Percentiles rank a stretch among this genome's conserved stretches.
These are phyloP conservation scores for Stentor roeselii DNA, from an alignment of 73 alveolate genomes.

Conservation along the genomic window DNA sequence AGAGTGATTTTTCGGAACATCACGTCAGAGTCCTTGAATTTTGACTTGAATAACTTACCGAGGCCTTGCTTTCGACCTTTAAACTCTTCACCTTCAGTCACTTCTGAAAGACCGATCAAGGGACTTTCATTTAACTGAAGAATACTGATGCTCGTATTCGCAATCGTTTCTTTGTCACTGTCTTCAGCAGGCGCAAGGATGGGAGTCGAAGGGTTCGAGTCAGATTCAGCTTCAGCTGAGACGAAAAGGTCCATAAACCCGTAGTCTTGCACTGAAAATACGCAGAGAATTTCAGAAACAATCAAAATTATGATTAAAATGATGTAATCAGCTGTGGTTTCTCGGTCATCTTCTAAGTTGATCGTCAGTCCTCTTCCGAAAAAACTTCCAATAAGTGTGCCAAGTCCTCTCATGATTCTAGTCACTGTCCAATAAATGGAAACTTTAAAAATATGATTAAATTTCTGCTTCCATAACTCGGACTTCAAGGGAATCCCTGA, in stretches of 20 bases:
- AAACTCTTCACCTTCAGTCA: neutral
- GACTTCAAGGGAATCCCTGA: constrained; percentile 14
- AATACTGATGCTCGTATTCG: neutral
- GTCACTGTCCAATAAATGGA: neutral
- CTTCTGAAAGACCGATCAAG: neutral
- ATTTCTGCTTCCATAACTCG: neutral
- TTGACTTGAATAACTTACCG: constrained; percentile 25
- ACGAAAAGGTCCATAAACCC: constrained; percentile 20
- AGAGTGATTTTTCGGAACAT: neutral
- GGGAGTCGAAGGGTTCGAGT: neutral
- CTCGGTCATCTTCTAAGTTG: neutral
- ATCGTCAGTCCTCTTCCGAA: neutral
- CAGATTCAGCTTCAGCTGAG: constrained; percentile 20
- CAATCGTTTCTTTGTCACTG: neutral
- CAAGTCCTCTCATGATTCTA: neutral
- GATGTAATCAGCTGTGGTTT: neutral
- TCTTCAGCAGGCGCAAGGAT: neutral
- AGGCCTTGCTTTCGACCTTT: constrained; percentile 26
- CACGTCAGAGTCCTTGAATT: constrained; percentile 14
- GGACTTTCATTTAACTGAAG: neutral
- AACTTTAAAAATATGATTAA: neutral
- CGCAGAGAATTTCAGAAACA: constrained; percentile 6
- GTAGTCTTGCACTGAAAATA: constrained; percentile 6
- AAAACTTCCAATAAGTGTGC: neutral
- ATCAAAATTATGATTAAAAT: constrained; percentile 1